Base-by-base conservation (phyloP, 257 asterid genomes). In the Thymus mandschuricus region DNA sequence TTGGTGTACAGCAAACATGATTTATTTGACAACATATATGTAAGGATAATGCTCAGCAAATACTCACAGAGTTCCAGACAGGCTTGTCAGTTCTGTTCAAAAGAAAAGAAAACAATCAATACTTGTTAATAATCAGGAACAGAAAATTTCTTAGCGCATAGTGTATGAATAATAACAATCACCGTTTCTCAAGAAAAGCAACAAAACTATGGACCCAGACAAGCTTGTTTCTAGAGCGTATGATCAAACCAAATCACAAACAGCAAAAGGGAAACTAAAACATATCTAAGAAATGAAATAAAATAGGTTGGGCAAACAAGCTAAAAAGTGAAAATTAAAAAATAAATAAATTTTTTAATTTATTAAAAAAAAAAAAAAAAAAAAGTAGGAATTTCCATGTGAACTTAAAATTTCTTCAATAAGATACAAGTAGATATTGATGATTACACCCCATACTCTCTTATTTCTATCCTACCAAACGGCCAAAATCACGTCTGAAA, bases 41-140 rank as follows among this genome's bases (percentile, higher is more conserved):
- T 46, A 9, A 61, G 68, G 41, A 66, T 75, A 80, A 71, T 71
- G 74, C 60, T 74, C 61, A 51, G 62, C 8, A 44, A 52, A 61
- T 80, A 94, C 98, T 91, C 82, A 94, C 99, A 74, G 99, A 82
- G 81, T 86, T 92, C 99, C 99, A 95, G 73, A 77, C 76, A 64
- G 99, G 99, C 83, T 73, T 84, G 81, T 87, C 84, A 9, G 98
- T 92, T 49, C 99, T 95, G 97, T 73, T 81, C 58, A 67, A 75
- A 67, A 66, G 55, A 60, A 64, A 65, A 59, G 75, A 66, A 70
- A 64, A 74, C 56, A 27, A 74, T 86, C 69, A 88, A 46, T 74
- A 33, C 43, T 60, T 10, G 35, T 54, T 13, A 78, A 64, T 7
- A 49, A 51, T 70, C 31, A 46, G 49, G 71, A 15, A 35, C 30